phyloP scores from a whole-genome alignment of 768 basidiomycete genomes.

The Rhizopogon rudus region DNA sequence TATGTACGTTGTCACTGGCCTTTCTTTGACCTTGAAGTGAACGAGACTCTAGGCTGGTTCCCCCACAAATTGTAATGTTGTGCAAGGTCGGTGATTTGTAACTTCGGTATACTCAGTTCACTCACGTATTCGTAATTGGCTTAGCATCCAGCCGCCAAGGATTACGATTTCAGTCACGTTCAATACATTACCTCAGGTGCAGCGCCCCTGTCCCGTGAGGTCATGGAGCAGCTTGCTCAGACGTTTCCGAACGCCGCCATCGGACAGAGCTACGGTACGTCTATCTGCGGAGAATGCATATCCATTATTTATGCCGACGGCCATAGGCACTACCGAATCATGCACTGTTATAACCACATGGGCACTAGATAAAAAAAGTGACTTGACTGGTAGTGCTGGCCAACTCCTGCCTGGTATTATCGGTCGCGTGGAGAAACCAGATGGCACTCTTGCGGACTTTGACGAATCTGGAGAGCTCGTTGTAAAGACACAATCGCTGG shows the following conservation, averaged over 20 bases:
- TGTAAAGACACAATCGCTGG: constrained; percentile 55
- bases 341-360: constrained; percentile 47
- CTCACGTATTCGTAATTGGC: background rate
- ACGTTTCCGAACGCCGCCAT: constrained; percentile 46
- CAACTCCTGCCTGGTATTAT: constrained; percentile 51
- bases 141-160: constrained; percentile 36
- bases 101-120: background rate
- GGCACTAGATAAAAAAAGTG: constrained; percentile 38
- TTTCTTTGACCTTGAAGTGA: background rate
- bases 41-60: constrained; percentile 30
- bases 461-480: constrained; percentile 62
- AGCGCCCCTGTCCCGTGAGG: constrained; percentile 50
- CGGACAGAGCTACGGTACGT: constrained; percentile 59
- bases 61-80: constrained; percentile 44
- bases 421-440: constrained; percentile 52
- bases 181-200: constrained; percentile 42
- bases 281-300: background rate
- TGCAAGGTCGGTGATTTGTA: constrained; percentile 34
- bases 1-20: constrained; percentile 11
- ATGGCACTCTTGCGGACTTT: constrained; percentile 50
- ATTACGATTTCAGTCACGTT: constrained; percentile 36
- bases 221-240: constrained; percentile 40
- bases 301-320: background rate
- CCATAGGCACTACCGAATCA: constrained; percentile 60
- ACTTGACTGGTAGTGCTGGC: constrained; percentile 52